Percentiles rank a stretch among this genome's conserved stretches.
phyloP scores from a whole-genome alignment of 2,329 filamentous ascomycete species.

The Alternaria sp. region DNA sequence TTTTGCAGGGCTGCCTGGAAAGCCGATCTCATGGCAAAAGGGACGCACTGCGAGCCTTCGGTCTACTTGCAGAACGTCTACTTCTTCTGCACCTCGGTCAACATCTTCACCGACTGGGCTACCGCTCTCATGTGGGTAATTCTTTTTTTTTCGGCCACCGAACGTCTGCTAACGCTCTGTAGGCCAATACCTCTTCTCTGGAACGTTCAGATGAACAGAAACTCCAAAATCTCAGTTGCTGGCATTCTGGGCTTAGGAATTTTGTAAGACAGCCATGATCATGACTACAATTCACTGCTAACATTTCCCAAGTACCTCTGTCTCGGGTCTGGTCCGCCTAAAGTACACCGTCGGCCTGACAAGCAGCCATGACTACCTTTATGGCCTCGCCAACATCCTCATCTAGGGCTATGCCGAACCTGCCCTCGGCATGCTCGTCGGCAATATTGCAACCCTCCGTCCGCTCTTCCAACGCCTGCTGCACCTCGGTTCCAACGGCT shows the following conservation, averaged over 20 bases:
- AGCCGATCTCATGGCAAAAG: slow-evolving; percentile 21
- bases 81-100: slow-evolving; percentile 49
- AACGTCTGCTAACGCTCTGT: not conserved
- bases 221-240: slow-evolving; percentile 38
- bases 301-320: slow-evolving; percentile 33
- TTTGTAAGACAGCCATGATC: slow-evolving; percentile 21
- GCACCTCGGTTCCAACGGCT: slow-evolving; percentile 24
- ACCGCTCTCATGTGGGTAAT: slow-evolving; percentile 44
- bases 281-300: not conserved
- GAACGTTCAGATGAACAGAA: slow-evolving; percentile 39
- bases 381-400: slow-evolving; percentile 46
- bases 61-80: slow-evolving; percentile 44
- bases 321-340: slow-evolving; percentile 27
- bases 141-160: not conserved
- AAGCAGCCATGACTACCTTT: slow-evolving; percentile 44
- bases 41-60: slow-evolving; percentile 39
- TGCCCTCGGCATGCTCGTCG: slow-evolving; percentile 49
- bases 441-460: slow-evolving; percentile 46
- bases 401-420: slow-evolving; percentile 52
- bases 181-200: slow-evolving; percentile 37
- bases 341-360: slow-evolving; percentile 49
- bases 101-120: slow-evolving; percentile 52
- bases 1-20: slow-evolving; percentile 25
- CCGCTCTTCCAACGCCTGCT: slow-evolving; percentile 44
- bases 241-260: slow-evolving; percentile 35